phyloP scores from a whole-genome alignment of 1,284 basidiomycete genomes.

The Anthracocystis panici-leucophaei region DNA sequence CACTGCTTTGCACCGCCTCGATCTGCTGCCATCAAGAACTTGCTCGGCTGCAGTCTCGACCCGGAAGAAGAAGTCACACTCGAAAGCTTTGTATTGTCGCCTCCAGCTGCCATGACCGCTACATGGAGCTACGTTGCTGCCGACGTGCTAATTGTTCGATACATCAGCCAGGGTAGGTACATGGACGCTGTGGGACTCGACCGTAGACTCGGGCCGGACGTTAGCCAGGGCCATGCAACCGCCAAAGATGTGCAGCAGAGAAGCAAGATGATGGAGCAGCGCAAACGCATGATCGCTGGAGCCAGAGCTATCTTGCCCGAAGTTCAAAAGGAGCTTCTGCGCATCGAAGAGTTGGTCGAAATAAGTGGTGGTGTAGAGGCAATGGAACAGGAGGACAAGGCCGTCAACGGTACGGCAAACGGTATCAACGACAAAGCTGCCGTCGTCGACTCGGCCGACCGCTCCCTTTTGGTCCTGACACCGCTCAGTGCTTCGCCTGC shows the following conservation, averaged over 20 bases:
- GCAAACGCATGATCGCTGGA: constrained; percentile 50
- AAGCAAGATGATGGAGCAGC: constrained; percentile 51
- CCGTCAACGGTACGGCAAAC: neutral
- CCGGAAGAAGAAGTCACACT: constrained; percentile 42
- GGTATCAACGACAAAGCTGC: constrained; percentile 6
- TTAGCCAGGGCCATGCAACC: constrained; percentile 41
- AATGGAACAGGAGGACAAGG: constrained; percentile 1
- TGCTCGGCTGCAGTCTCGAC: constrained; percentile 50
- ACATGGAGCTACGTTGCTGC: constrained; percentile 53
- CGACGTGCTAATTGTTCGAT: constrained; percentile 59
- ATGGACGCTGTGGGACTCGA: constrained; percentile 63
- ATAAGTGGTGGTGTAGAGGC: constrained; percentile 24
- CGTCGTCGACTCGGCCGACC: constrained; percentile 14
- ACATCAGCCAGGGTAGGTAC: constrained; percentile 58
- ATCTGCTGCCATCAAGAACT: constrained; percentile 47
- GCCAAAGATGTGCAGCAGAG: constrained; percentile 36
- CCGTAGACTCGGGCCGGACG: constrained; percentile 49
- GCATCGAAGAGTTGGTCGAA: constrained; percentile 49
- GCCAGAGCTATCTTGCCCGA: constrained; percentile 52
- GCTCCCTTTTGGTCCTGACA: constrained; percentile 16
- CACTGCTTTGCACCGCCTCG: constrained; percentile 58
- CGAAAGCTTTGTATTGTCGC: constrained; percentile 49
- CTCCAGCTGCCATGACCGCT: constrained; percentile 45
- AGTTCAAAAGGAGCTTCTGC: constrained; percentile 52
- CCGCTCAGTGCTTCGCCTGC: constrained; percentile 52